A percentile compares a stretch with the other conserved stretches of the same genome.
phyloP scores from a whole-genome alignment of 1,284 basidiomycete genomes.

The Puccinia coronata region DNA sequence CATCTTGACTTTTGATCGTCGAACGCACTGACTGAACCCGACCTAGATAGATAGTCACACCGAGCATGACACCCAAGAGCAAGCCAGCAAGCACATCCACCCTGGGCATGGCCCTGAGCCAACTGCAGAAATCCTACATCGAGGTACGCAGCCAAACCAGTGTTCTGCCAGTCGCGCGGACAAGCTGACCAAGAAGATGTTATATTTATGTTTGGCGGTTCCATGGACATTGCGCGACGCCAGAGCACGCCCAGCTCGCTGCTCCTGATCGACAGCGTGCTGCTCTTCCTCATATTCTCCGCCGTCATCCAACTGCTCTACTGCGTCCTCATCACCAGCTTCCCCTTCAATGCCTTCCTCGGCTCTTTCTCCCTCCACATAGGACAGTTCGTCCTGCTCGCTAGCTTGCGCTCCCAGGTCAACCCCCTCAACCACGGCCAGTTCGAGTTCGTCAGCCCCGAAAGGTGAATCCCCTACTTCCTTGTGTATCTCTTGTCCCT shows the following conservation, averaged over 20 bases:
- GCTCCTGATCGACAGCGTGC: constrained; percentile 52
- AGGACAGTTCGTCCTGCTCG: constrained; percentile 93
- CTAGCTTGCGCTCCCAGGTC: constrained; percentile 86
- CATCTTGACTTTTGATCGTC: too few relatives aligned
- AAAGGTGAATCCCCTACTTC: constrained; percentile 62
- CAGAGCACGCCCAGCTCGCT: constrained; percentile 32
- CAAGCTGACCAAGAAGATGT: too few relatives aligned
- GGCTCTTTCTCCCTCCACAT: constrained; percentile 93
- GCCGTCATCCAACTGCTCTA: constrained; percentile 89
- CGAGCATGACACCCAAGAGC: too few relatives aligned
- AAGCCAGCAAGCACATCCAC: too few relatives aligned
- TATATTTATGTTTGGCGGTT: too few relatives aligned
- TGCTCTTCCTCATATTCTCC: constrained; percentile 86
- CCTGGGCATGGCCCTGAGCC: too few relatives aligned
- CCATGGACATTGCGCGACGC: too few relatives aligned
- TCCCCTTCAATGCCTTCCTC: constrained; percentile 95
- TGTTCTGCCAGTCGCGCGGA: too few relatives aligned
- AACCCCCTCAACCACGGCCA: constrained; percentile 75
- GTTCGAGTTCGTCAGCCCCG: constrained; percentile 50
- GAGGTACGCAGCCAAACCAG: too few relatives aligned
- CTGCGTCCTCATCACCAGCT: constrained; percentile 85
- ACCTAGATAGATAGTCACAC: too few relatives aligned
- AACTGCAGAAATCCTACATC: too few relatives aligned
- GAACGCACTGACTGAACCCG: too few relatives aligned
- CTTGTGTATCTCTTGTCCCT: not conserved